Evolutionary conservation across 129 eudicot genomes (phyloP), one percentile per base, ranked within the genome.

Genomic region (Flaveria bidentis): DNA sequence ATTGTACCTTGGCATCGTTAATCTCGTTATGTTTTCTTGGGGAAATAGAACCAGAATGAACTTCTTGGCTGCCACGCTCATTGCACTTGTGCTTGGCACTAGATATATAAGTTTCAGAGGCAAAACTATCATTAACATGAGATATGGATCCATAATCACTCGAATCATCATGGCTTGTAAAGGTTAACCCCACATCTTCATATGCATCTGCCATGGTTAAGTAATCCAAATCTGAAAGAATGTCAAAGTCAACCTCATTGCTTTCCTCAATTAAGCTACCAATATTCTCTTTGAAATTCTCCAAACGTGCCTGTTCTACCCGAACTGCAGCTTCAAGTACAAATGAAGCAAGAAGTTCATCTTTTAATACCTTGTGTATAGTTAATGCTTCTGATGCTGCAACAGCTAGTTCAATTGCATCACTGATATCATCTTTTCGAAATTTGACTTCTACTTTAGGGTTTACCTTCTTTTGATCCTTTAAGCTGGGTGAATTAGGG

Each of bases 371-470:
- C 65, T 92, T 86, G 66, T 90, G 87, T 79, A 92, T 90, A 64
- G 81, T 79, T 71, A 86, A 65, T 60, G 94, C 96, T 77, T 90
- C 98, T 28, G 98, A 92, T 75, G 98, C 98, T 69, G 89, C 87
- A 79, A 90, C 73, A 28, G 92, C 86, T 69, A 92, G 90, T 79
- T 92, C 98, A 44, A 90, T 69, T 30, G 92, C 92, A 75, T 83
- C 84, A 62, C 61, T 20, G 44, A 87, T 56, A 66, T 78, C 85
- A 78, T 47, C 84, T 62, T 87, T 76, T 26, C 57, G 67, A 64
- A 26, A 66, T 67, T 57, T 55, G 50, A 61, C 76, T 76, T 61
- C 71, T 49, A 78, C 83, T 71, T 80, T 80, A 72, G 75, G 78
- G 52, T 63, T 84, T 63, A 25, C 68, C 61, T 9, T 75, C 22